These are phyloP conservation scores for Papilionanthe hybrid DNA, from an alignment of 116 monocot genomes.

Conservation along the genomic window DNA sequence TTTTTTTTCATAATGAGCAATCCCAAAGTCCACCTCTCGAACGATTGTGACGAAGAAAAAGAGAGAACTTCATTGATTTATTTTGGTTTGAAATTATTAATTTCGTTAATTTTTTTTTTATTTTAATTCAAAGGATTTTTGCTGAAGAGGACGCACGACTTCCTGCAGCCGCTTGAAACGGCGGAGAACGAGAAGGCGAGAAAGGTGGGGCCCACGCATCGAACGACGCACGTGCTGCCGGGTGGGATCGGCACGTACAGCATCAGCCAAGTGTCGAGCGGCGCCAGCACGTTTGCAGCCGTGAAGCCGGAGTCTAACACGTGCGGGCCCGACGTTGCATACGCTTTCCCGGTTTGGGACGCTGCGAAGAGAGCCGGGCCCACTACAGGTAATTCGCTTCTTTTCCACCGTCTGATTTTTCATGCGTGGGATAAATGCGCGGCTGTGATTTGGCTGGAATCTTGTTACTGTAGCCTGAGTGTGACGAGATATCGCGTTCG, in stretches of 20 bases:
- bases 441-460: background rate
- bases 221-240: constrained; percentile 48
- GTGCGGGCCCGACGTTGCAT: constrained; percentile 12
- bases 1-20: too few species aligned
- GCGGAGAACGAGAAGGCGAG: constrained; percentile 14
- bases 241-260: constrained; percentile 70
- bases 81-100: background rate
- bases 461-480: background rate
- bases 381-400: constrained; percentile 3
- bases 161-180: constrained; percentile 56
- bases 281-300: background rate
- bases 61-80: background rate
- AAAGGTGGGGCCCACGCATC: background rate
- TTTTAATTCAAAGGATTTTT: constrained; percentile 28
- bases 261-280: constrained; percentile 45
- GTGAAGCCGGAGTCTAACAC: constrained; percentile 46
- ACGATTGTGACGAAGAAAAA: background rate
- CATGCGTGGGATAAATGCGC: background rate
- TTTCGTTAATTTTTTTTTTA: background rate
- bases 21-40: too few species aligned
- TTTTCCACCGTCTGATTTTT: background rate
- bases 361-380: background rate
- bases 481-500: background rate
- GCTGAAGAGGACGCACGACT: constrained; percentile 72
- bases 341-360: constrained; percentile 2